A percentile compares a stretch with the other conserved stretches of the same genome.
Evolutionary conservation across 1,284 basidiomycete genomes (phyloP).

Genomic region (Chalciporus sp.): DNA sequence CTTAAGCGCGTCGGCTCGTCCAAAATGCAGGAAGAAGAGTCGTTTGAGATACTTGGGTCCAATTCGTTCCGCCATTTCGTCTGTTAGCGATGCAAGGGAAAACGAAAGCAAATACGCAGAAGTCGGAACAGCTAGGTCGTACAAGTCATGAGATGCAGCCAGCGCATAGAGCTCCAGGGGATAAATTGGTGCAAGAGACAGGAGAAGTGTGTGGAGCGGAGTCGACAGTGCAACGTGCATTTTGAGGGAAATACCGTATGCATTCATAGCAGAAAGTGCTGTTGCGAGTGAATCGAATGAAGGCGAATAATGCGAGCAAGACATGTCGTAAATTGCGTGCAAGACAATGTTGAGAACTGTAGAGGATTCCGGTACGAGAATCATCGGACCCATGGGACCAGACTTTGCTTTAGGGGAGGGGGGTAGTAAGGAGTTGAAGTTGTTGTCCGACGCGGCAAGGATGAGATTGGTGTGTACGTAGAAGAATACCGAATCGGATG

Average conservation of each 20-base stretch:
- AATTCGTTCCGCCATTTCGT: slow-evolving; percentile 59
- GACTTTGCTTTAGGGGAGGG: slow-evolving; percentile 34
- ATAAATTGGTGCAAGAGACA: slow-evolving; percentile 55
- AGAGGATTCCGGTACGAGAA: slow-evolving; percentile 53
- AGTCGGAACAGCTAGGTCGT: slow-evolving; percentile 59
- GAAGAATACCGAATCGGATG: slow-evolving; percentile 77
- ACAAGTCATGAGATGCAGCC: slow-evolving; percentile 55
- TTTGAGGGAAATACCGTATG: slow-evolving; percentile 54
- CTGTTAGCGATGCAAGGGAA: slow-evolving; percentile 55
- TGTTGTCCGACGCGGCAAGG: slow-evolving; percentile 53
- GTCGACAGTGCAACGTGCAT: slow-evolving; percentile 43
- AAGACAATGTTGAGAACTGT: slow-evolving; percentile 61
- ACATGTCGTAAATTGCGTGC: slow-evolving; percentile 60
- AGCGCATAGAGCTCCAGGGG: slow-evolving; percentile 63
- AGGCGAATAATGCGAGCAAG: slow-evolving; percentile 64
- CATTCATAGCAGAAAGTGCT: slow-evolving; percentile 49
- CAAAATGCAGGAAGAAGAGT: slow-evolving; percentile 46
- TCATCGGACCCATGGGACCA: slow-evolving; percentile 43
- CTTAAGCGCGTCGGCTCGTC: slow-evolving; percentile 51
- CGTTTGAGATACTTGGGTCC: slow-evolving; percentile 50
- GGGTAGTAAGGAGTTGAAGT: slow-evolving; percentile 52
- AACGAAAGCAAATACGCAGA: slow-evolving; percentile 64
- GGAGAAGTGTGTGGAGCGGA: slow-evolving; percentile 45
- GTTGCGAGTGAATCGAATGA: slow-evolving; percentile 48
- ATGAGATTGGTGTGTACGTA: slow-evolving; percentile 59